A percentile compares a stretch with the other conserved stretches of the same genome.
phyloP scores from a whole-genome alignment of 805 yeast genomes.

The Candida ficus region DNA sequence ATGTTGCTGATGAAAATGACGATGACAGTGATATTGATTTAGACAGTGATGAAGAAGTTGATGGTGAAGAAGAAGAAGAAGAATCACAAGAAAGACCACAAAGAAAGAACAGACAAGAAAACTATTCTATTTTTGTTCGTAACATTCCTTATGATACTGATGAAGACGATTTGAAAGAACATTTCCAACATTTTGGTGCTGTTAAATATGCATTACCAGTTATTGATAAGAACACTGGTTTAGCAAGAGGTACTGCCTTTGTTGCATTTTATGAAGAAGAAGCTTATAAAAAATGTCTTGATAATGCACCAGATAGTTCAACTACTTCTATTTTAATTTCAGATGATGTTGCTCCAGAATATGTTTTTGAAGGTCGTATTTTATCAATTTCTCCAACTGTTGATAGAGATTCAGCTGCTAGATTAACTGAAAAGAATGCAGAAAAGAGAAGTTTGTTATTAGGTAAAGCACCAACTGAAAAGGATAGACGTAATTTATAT shows the following conservation, averaged over 20 bases:
- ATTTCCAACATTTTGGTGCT: slow-evolving; percentile 77
- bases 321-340: slow-evolving; percentile 68
- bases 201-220: slow-evolving; percentile 94
- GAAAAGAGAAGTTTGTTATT: slow-evolving; percentile 65
- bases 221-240: slow-evolving; percentile 74
- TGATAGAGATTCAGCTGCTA: slow-evolving; percentile 75
- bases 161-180: slow-evolving; percentile 67
- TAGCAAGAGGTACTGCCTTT: slow-evolving; percentile 92
- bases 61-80: slow-evolving; percentile 27
- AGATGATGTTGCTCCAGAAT: slow-evolving; percentile 85
- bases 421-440: slow-evolving; percentile 68
- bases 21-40: slow-evolving; percentile 26
- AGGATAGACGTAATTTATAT: slow-evolving; percentile 80
- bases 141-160: slow-evolving; percentile 95
- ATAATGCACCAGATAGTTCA: slow-evolving; percentile 72
- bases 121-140: slow-evolving; percentile 76
- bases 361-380: slow-evolving; percentile 90
- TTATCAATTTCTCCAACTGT: slow-evolving; percentile 81
- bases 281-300: slow-evolving; percentile 62
- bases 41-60: slow-evolving; percentile 30
- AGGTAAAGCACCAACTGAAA: slow-evolving; percentile 76
- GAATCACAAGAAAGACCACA: too few species aligned
- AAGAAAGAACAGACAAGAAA: slow-evolving; percentile 57
- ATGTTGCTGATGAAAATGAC: slow-evolving; percentile 24
- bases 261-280: slow-evolving; percentile 71